Evolutionary conservation across 345 rosid species (phyloP).

Genomic region (Linum usitatissimum): DNA sequence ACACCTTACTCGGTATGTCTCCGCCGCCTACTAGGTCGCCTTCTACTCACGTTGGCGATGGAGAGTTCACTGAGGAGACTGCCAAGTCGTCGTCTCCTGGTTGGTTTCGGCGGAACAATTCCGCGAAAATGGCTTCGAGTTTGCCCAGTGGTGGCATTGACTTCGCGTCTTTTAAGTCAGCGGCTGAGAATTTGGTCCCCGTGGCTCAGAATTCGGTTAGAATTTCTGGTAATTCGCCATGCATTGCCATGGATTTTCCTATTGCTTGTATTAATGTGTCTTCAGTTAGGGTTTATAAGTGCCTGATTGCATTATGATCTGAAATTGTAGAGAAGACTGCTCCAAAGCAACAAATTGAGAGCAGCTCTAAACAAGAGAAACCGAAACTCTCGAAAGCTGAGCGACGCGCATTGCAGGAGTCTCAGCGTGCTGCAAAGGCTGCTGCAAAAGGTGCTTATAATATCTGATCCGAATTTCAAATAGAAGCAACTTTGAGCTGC

Average conservation of each 20-base stretch:
- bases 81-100: slow-evolving; percentile 21
- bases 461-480: no score
- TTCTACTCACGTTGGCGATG: slow-evolving; percentile 22
- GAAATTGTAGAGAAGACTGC: slow-evolving; percentile 14
- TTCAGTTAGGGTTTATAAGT: no score
- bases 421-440: slow-evolving; percentile 26
- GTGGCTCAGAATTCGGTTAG: slow-evolving; percentile 12
- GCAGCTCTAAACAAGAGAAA: slow-evolving; percentile 13
- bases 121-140: slow-evolving; percentile 51
- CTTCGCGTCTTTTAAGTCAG: slow-evolving; percentile 35
- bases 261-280: no score
- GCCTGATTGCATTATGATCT: background rate
- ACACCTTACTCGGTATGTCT: slow-evolving; percentile 45
- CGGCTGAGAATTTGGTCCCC: slow-evolving; percentile 11
- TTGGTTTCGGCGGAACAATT: slow-evolving; percentile 43
- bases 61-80: slow-evolving; percentile 39
- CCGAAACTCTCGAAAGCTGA: slow-evolving; percentile 21
- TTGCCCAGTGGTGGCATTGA: slow-evolving; percentile 67
- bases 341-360: slow-evolving; percentile 10
- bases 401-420: slow-evolving; percentile 26
- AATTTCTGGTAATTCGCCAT: slow-evolving; percentile 24
- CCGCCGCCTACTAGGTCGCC: slow-evolving; percentile 24
- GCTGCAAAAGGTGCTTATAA: slow-evolving; percentile 20
- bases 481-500: background rate
- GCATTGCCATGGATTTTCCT: background rate